Conservation (phyloP, 768 basidiomycete species). For the Kwoniella shandongensis region DNA sequence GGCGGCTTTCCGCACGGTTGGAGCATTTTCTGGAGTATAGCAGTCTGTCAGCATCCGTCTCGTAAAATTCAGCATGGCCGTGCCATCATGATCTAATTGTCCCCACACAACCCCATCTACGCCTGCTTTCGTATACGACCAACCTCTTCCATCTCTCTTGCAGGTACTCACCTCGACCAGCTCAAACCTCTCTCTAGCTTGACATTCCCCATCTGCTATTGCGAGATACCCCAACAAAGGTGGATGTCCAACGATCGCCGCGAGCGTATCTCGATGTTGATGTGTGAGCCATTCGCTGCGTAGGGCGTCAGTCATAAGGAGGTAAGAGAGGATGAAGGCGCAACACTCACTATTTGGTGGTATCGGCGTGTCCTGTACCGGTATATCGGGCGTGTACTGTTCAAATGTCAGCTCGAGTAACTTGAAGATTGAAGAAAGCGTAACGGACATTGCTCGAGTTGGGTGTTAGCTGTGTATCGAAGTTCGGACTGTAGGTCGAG, state of each 20-base stretch:
- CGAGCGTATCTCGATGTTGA: constrained; percentile 92
- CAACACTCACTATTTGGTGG: constrained; percentile 82
- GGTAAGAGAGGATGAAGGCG: background rate
- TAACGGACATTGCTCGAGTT: constrained; percentile 86
- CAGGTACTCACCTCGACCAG: constrained; percentile 83
- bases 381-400: constrained; percentile 93
- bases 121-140: too few relatives aligned
- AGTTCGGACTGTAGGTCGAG: constrained; percentile 66
- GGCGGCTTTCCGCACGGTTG: constrained; percentile 93
- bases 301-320: background rate
- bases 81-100: too few relatives aligned
- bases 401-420: constrained; percentile 2
- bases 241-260: constrained; percentile 89
- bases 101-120: too few relatives aligned
- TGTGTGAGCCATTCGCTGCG: constrained; percentile 94
- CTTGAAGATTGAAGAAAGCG: background rate
- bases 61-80: constrained; percentile 21
- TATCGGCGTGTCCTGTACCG: constrained; percentile 94
- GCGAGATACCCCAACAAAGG: constrained; percentile 81
- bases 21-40: constrained; percentile 70
- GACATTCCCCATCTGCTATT: constrained; percentile 91
- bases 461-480: constrained; percentile 93
- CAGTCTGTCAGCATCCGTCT: too few relatives aligned
- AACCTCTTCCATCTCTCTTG: too few relatives aligned
- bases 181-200: constrained; percentile 85